Evolutionary conservation across 805 yeast species (phyloP), one percentile per base, ranked within the genome.

Genomic region (Candida ortonii): DNA sequence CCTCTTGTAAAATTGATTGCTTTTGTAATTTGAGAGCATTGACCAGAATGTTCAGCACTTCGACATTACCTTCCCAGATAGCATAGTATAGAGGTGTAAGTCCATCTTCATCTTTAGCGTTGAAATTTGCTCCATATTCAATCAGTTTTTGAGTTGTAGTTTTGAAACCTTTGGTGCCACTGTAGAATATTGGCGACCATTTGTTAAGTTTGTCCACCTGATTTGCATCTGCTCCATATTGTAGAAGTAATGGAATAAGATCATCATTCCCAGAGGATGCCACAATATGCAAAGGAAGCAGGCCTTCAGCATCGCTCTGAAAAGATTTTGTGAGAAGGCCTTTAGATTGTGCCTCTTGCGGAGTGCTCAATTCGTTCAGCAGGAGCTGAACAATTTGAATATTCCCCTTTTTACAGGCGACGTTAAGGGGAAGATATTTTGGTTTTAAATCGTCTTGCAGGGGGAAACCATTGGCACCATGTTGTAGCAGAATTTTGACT

Each of bases 101-200:
- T 4, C 87, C 84, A 41, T 85, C 84, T 41, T 83, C 93, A 60
- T 93, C 97, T 11, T 76, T 67, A 14, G 84, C 55, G 25, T 67
- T 64, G 38, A 81, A 67, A 37, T 77, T 71, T 0, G 97, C 96
- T 5, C 90, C 89, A 40, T 69, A 73, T 15, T 74, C 73, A 13
- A 93, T 72, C 38, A 93, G 67, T 30, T 77, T 84, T 42, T 70
- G 70, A 0, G 94, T 83, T 3, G 93, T 78, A 26, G 70, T 62
- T 4, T 70, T 71, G 55, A 83, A 86, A 1, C 97, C 97, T 47
- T 85, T 90, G 44, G 78, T 76, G 1, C 89, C 89, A 14, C 96
- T 85, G 57, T 93, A 90, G 51, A 88, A 86, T 3, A 93, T 71
- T 0, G 97, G 95, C 0, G 96, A 80, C 97, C 97, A 93, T 49